Evolutionary conservation across 2,329 filamentous ascomycete species (phyloP).

Genomic region (Beauveria varroae): DNA sequence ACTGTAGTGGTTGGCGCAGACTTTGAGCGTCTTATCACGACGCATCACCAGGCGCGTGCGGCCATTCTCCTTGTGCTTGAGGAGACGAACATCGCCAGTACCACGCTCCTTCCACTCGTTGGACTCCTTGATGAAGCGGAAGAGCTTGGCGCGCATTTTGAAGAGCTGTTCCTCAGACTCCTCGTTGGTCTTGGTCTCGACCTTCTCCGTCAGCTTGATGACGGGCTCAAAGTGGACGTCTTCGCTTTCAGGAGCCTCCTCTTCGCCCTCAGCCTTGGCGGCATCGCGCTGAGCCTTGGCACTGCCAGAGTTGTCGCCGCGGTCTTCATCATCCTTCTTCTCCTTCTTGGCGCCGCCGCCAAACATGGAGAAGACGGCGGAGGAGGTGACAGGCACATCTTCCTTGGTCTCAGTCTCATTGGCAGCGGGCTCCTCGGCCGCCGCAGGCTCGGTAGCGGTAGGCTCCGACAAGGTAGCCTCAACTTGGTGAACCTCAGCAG

Average conservation of each 20-base stretch:
- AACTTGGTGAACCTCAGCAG: slow-evolving; percentile 12
- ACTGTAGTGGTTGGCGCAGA: slow-evolving; percentile 99
- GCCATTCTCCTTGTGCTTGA: slow-evolving; percentile 98
- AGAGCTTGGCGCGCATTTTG: slow-evolving; percentile 99
- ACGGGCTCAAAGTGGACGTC: slow-evolving; percentile 98
- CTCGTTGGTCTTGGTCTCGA: slow-evolving; percentile 96
- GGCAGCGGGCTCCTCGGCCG: slow-evolving; percentile 1
- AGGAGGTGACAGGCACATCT: slow-evolving; percentile 43
- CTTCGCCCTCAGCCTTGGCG: slow-evolving; percentile 53
- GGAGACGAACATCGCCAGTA: slow-evolving; percentile 87
- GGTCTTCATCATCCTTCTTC: slow-evolving; percentile 80
- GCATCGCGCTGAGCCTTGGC: slow-evolving; percentile 69
- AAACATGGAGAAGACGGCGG: slow-evolving; percentile 94
- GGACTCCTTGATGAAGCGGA: slow-evolving; percentile 89
- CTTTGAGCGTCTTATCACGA: slow-evolving; percentile 98
- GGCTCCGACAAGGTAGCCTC: slow-evolving; percentile 12
- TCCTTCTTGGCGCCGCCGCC: slow-evolving; percentile 96
- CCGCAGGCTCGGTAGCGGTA: neutral
- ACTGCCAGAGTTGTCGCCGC: slow-evolving; percentile 80
- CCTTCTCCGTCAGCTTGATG: slow-evolving; percentile 90
- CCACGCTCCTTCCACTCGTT: slow-evolving; percentile 99
- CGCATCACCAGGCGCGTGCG: slow-evolving; percentile 98
- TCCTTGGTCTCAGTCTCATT: slow-evolving; percentile 18
- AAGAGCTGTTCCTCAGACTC: slow-evolving; percentile 95
- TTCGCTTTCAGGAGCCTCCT: slow-evolving; percentile 77